A percentile compares a stretch with the other conserved stretches of the same genome.
Conservation (phyloP, 129 eudicot genomes). For the Solidago caesia region DNA sequence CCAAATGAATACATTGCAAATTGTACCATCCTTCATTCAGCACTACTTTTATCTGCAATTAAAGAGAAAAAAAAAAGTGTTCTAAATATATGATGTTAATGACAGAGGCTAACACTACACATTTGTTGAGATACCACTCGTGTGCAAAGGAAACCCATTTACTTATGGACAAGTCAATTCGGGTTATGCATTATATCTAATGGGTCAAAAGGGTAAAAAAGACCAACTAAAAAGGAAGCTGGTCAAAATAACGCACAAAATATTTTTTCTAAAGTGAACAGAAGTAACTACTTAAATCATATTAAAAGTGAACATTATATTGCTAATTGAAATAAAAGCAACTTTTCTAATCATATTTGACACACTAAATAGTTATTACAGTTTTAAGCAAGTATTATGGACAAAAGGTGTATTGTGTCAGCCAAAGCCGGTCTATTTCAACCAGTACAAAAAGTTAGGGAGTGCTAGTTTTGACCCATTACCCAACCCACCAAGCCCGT, state of each 20-base stretch:
- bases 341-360: background rate
- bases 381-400: background rate
- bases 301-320: background rate
- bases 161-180: background rate
- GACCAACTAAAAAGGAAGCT: background rate
- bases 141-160: background rate
- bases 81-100: background rate
- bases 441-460: background rate
- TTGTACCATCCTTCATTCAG: conserved; percentile 3
- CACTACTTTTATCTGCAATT: conserved; percentile 27
- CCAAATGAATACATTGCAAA: conserved; percentile 15
- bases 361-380: background rate
- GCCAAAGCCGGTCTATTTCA: background rate
- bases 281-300: background rate
- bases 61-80: background rate
- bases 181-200: background rate
- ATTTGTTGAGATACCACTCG: background rate
- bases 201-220: background rate
- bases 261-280: background rate
- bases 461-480: background rate
- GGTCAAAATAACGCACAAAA: background rate
- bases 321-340: background rate
- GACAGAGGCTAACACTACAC: background rate
- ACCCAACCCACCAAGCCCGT: background rate
- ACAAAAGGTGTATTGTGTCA: background rate